A percentile compares a stretch with the other conserved stretches of the same genome.
These are phyloP conservation scores for Pisolithus albus DNA, from an alignment of 768 basidiomycete species.

Conservation along the genomic window DNA sequence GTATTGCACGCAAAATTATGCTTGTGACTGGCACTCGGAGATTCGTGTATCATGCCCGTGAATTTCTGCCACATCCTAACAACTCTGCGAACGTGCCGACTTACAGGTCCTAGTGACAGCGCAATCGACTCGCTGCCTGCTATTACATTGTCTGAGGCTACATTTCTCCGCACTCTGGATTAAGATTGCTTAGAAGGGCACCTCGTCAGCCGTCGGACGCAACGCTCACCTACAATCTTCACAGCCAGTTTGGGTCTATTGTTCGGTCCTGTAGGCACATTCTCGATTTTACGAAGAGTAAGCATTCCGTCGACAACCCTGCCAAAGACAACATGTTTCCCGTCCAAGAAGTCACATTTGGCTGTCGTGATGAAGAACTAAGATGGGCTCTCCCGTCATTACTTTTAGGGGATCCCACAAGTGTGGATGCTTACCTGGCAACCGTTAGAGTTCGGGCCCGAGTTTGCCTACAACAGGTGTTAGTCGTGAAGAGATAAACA, in stretches of 20 bases:
- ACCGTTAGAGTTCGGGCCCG: constrained; percentile 90
- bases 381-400: neutral
- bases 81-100: neutral
- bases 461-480: constrained; percentile 68
- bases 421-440: constrained; percentile 52
- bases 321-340: constrained; percentile 91
- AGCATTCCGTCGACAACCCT: constrained; percentile 90
- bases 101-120: neutral
- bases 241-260: constrained; percentile 85
- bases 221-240: constrained; percentile 69
- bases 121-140: neutral
- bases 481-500: neutral
- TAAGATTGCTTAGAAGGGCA: neutral
- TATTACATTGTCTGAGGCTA: constrained; percentile 18
- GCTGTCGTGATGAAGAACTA: constrained; percentile 97
- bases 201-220: neutral
- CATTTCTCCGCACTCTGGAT: constrained; percentile 55
- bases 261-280: constrained; percentile 86
- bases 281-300: constrained; percentile 92
- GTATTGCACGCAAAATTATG: constrained; percentile 24
- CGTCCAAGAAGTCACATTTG: constrained; percentile 92
- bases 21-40: constrained; percentile 16
- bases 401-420: neutral
- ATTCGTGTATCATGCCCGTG: neutral
- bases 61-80: neutral